Percentiles rank a stretch among this genome's conserved stretches.
Evolutionary conservation across 495 filamentous ascomycete species (phyloP).

Genomic region (Amphirosellinia nigrospora): DNA sequence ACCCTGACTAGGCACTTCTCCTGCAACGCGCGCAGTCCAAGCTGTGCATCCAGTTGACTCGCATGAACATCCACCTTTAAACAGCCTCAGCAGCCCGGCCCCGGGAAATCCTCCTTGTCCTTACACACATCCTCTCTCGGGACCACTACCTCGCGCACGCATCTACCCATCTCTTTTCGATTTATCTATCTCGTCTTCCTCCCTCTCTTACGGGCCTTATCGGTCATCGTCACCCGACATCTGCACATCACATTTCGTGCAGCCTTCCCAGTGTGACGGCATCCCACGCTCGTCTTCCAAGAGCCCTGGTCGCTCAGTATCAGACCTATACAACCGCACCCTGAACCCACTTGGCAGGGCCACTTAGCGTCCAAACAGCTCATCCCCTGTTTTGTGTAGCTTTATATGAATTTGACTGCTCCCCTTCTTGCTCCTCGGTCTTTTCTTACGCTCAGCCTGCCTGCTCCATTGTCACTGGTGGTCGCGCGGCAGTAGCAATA

Average conservation of each 20-base stretch:
- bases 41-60: constrained; percentile 8
- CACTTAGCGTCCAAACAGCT: constrained; percentile 6
- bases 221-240: constrained; percentile 13
- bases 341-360: constrained; percentile 7
- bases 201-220: constrained; percentile 17
- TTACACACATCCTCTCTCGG: constrained; percentile 18
- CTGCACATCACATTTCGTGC: constrained; percentile 24
- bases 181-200: constrained; percentile 5
- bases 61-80: constrained; percentile 24
- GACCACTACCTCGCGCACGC: constrained; percentile 1
- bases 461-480: constrained; percentile 8
- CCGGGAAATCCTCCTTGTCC: constrained; percentile 8
- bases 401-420: constrained; percentile 20
- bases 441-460: neutral
- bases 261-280: constrained; percentile 11
- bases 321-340: constrained; percentile 13
- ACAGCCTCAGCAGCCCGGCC: constrained; percentile 21
- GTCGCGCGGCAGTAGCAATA: constrained; percentile 20
- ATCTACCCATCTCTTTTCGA: constrained; percentile 7
- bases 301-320: constrained; percentile 22
- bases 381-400: constrained; percentile 13
- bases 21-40: constrained; percentile 11
- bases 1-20: neutral
- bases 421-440: neutral
- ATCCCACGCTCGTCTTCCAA: constrained; percentile 12